Evolutionary conservation across 352 stramenopile genomes (phyloP).

Genomic region (Phytophthora hibernalis): DNA sequence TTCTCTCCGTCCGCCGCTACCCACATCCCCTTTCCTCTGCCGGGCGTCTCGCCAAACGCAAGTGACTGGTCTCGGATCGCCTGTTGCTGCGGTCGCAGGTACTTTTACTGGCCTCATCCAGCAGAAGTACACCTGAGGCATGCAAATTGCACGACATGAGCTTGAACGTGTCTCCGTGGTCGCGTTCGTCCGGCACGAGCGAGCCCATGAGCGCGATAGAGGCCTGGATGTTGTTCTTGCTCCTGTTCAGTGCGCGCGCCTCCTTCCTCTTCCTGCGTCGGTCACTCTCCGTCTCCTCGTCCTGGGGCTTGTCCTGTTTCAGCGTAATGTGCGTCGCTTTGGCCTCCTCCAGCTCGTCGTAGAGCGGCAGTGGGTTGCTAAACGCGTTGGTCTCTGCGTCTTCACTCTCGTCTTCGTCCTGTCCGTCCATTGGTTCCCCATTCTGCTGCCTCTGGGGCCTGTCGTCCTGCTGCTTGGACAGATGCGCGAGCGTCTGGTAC

Average conservation of each 20-base stretch:
- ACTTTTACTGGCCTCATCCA: conserved; percentile 87
- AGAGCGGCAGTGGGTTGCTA: conserved; percentile 66
- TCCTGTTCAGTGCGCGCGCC: conserved; percentile 38
- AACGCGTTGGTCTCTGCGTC: conserved; percentile 46
- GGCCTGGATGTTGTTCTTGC: conserved; percentile 80
- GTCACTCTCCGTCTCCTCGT: conserved; percentile 21
- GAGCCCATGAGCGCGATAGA: conserved; percentile 86
- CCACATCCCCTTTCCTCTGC: conserved; percentile 30
- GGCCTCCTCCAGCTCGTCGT: conserved; percentile 70
- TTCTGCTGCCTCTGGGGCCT: conserved; percentile 21
- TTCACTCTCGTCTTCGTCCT: conserved; percentile 35
- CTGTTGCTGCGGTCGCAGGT: conserved; percentile 40
- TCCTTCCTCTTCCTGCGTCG: conserved; percentile 29
- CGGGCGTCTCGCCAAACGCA: conserved; percentile 37
- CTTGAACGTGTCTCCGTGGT: conserved; percentile 89
- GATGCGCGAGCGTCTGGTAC: conserved; percentile 90
- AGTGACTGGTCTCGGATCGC: conserved; percentile 14
- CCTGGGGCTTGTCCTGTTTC: conserved; percentile 27
- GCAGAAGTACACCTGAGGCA: conserved; percentile 68
- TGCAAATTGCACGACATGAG: conserved; percentile 83
- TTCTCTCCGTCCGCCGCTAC: conserved; percentile 27
- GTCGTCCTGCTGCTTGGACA: conserved; percentile 67
- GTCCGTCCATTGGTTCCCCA: conserved; percentile 23
- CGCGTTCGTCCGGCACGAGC: conserved; percentile 73
- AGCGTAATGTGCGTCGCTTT: conserved; percentile 61